Base-by-base conservation (phyloP, 2,329 filamentous ascomycete genomes). In the Aspergillus tamarii region DNA sequence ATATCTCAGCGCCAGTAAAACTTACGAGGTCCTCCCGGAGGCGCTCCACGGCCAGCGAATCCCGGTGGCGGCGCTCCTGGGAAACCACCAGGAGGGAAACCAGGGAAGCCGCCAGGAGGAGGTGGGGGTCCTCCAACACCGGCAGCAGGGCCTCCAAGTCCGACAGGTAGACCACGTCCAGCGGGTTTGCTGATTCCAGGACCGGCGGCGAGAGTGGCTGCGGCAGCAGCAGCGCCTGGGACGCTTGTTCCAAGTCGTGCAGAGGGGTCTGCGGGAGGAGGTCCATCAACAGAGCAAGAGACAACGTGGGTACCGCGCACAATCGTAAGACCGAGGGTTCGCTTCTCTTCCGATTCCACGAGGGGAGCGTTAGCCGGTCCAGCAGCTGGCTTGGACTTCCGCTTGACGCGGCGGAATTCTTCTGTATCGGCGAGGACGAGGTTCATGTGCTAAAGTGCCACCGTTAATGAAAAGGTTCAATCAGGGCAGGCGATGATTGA, bases 361-460 rank as follows among this genome's bases (percentile, higher is more conserved):
- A 91, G 87, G 60, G 81, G 77, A 75, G 91, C 87, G 67, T 85
- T 83, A 57, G 86, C 79, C 70, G 88, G 85, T 61, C 85, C 85
- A 69, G 88, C 84, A 57, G 78, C 73, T 54, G 79, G 77, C 83
- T 95, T 96, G 72, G 88, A 88, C 84, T 91, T 94, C 80, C 91
- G 88, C 84, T 95, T 96, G 67, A 94, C 90, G 77, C 91, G 91
- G 78, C 94, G 91, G 81, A 97, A 97, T 80, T 98, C 94, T 87
- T 99, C 95, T 71, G 95, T 98, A 77, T 99, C 95, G 81, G 94
- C 95, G 67, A 99, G 91, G 66, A 99, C 95, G 69, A 99, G 88
- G 80, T 99, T 99, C 95, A 99, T 99, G 82, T 99, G 95, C 93
- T 96, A 57, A 9, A 34, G 6, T 19, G 11, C 50, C 41, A 56